Percentiles rank a stretch among this genome's conserved stretches.
These are phyloP conservation scores for Lagerstroemia speciosa DNA, from an alignment of 345 rosid genomes.

Conservation along the genomic window DNA sequence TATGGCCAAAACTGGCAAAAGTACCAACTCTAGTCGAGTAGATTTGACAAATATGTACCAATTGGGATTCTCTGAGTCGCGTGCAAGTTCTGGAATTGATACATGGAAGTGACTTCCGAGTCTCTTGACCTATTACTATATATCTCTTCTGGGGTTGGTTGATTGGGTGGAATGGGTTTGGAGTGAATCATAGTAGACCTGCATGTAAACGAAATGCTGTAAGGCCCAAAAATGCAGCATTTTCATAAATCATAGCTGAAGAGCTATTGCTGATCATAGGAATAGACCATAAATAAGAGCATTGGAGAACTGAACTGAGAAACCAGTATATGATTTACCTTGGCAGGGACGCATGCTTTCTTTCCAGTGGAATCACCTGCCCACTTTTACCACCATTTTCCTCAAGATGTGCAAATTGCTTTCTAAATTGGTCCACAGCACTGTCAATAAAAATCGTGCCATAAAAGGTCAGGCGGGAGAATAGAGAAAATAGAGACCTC, in stretches of 20 bases:
- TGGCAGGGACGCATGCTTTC: conserved; percentile 87
- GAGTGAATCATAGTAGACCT: conserved; percentile 88
- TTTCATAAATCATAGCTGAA: neutral
- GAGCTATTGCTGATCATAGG: too few relatives aligned
- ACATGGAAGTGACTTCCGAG: conserved; percentile 35
- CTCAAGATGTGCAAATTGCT: conserved; percentile 89
- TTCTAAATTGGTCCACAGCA: conserved; percentile 86
- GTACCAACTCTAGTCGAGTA: neutral
- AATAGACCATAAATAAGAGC: neutral
- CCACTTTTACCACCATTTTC: conserved; percentile 69
- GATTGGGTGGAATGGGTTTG: conserved; percentile 33
- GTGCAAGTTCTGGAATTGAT: conserved; percentile 36
- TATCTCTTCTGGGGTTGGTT: conserved; percentile 25
- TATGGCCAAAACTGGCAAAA: neutral
- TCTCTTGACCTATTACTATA: conserved; percentile 30
- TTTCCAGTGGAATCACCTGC: conserved; percentile 60
- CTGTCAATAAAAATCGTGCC: conserved; percentile 29
- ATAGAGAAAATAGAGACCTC: neutral
- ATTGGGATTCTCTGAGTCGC: conserved; percentile 51
- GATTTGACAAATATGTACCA: conserved; percentile 28
- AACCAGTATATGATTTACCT: conserved; percentile 31
- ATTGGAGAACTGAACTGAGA: neutral
- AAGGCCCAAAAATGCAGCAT: neutral
- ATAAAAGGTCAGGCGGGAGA: conserved; percentile 4
- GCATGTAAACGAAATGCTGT: conserved; percentile 14